Percentiles rank a stretch among this genome's conserved stretches.
phyloP scores from a whole-genome alignment of 495 filamentous ascomycete genomes.

The Bacidia rubella region DNA sequence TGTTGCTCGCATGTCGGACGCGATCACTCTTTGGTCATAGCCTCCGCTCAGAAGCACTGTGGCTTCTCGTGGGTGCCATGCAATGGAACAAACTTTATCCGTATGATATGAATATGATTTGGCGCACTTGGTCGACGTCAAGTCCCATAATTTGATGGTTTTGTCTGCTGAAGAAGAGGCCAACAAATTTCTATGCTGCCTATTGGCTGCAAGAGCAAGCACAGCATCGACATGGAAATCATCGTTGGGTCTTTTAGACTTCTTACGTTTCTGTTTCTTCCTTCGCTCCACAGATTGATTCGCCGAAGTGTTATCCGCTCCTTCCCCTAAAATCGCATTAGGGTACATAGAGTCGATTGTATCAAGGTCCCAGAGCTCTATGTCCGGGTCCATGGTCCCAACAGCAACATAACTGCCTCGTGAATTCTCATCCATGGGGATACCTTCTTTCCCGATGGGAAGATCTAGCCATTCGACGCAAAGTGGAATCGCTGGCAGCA shows the following conservation, averaged over 20 bases:
- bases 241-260: constrained; percentile 73
- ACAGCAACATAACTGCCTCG: constrained; percentile 82
- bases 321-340: constrained; percentile 85
- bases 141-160: constrained; percentile 95
- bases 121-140: constrained; percentile 79
- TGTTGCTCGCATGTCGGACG: constrained; percentile 85
- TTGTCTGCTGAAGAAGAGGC: constrained; percentile 92
- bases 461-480: constrained; percentile 92
- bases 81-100: constrained; percentile 89
- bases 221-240: constrained; percentile 91
- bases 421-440: constrained; percentile 25
- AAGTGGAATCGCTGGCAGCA: constrained; percentile 93
- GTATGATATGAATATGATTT: constrained; percentile 85
- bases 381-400: constrained; percentile 95
- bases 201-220: constrained; percentile 78
- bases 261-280: constrained; percentile 76
- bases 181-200: constrained; percentile 86
- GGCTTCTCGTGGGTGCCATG: constrained; percentile 80
- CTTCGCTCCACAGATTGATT: constrained; percentile 36
- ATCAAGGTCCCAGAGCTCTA: constrained; percentile 97
- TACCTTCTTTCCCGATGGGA: constrained; percentile 55
- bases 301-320: constrained; percentile 29
- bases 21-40: constrained; percentile 86
- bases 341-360: constrained; percentile 95
- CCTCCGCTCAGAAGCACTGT: constrained; percentile 82